Conservation (phyloP, 805 yeast species). For the Torulaspora microellipsoides region DNA sequence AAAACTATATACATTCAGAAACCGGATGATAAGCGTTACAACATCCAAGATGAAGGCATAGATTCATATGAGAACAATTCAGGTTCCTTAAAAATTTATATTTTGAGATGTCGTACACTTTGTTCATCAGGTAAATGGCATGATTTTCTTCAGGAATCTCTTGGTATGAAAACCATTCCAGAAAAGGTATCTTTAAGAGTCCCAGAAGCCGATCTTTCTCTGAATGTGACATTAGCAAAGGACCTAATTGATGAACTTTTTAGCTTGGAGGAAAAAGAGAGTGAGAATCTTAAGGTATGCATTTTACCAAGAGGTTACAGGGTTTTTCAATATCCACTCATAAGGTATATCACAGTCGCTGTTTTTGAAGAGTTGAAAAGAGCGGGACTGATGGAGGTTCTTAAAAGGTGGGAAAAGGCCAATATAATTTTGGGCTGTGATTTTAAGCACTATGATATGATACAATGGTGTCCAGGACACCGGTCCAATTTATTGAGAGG, state of each 20-base stretch:
- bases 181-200: conserved; percentile 43
- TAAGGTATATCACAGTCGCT: conserved; percentile 22
- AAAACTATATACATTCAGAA: conserved; percentile 47
- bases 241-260: conserved; percentile 11
- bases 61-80: conserved; percentile 12
- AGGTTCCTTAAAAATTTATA: conserved; percentile 38
- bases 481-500: conserved; percentile 41
- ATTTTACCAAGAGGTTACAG: conserved; percentile 21
- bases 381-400: conserved; percentile 26
- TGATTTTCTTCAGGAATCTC: conserved; percentile 46
- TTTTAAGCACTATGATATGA: conserved; percentile 65
- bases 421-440: conserved; percentile 46
- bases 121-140: conserved; percentile 60
- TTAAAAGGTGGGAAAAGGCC: conserved; percentile 23
- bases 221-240: conserved; percentile 24
- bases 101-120: conserved; percentile 52
- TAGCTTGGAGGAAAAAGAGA: conserved; percentile 11
- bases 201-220: conserved; percentile 36
- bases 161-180: conserved; percentile 43
- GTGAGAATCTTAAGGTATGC: conserved; percentile 13
- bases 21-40: conserved; percentile 18
- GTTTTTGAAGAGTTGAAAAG: conserved; percentile 35
- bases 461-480: conserved; percentile 62
- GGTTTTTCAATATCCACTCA: conserved; percentile 22
- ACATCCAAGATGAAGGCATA: conserved; percentile 1